Conservation (phyloP, 139 green algal species). For the Chlorella sorokiniana region DNA sequence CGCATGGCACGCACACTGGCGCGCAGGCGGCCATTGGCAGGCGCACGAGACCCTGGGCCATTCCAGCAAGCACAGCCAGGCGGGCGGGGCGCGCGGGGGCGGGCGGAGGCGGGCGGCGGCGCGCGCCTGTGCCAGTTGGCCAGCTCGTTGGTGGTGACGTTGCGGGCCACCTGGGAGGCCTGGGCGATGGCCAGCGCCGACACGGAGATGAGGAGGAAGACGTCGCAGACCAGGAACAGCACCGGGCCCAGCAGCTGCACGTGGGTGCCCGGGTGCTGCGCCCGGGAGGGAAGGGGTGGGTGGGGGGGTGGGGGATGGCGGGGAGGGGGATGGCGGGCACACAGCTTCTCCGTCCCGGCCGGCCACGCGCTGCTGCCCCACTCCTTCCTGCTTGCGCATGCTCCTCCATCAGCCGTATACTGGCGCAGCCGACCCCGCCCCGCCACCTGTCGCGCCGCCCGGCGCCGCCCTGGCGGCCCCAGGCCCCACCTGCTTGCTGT, state of each 20-base stretch:
- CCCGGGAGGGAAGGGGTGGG: neutral
- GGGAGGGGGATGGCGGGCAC: neutral
- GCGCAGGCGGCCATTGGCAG: too few relatives aligned
- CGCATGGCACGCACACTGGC: too few relatives aligned
- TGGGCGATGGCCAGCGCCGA: conserved; percentile 81
- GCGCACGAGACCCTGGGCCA: too few relatives aligned
- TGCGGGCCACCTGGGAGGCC: conserved; percentile 74
- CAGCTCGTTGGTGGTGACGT: conserved; percentile 98
- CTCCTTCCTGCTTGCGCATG: too few relatives aligned
- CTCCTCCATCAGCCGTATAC: too few relatives aligned
- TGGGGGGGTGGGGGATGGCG: neutral
- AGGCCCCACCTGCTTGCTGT: neutral
- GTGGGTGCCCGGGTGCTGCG: neutral
- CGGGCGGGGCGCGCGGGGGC: neutral
- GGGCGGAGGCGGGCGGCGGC: neutral
- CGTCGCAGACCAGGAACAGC: conserved; percentile 81
- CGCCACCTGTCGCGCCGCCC: too few relatives aligned
- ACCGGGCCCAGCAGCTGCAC: conserved; percentile 40
- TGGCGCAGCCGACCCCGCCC: neutral
- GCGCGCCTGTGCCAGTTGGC: conserved; percentile 89
- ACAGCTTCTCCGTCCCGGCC: neutral
- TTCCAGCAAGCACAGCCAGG: neutral
- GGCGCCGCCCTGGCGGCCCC: too few relatives aligned
- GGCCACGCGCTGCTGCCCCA: too few relatives aligned
- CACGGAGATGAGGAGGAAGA: conserved; percentile 84